phyloP scores from a whole-genome alignment of 345 rosid genomes.

The Linum usitatissimum region DNA sequence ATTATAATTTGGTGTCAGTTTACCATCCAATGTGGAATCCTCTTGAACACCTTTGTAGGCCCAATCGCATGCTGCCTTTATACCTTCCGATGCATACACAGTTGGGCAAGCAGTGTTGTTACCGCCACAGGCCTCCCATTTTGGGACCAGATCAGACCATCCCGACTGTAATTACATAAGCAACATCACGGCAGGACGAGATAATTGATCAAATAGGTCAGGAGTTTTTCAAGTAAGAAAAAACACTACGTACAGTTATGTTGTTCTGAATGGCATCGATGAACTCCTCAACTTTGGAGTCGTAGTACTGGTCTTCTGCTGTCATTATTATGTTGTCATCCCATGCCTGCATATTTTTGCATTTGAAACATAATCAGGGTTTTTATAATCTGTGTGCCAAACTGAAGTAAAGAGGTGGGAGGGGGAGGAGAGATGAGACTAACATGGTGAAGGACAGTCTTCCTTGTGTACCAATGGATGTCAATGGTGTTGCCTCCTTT shows the following conservation, averaged over 20 bases:
- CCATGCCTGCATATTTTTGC: conserved; percentile 49
- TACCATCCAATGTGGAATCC: conserved; percentile 56
- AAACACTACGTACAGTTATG: too few species aligned
- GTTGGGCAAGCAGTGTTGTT: conserved; percentile 58
- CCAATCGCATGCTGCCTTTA: conserved; percentile 77
- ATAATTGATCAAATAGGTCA: too few species aligned
- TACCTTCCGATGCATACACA: conserved; percentile 78
- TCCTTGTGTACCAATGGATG: conserved; percentile 75
- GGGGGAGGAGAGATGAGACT: conserved; percentile 7
- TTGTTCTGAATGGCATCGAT: conserved; percentile 39
- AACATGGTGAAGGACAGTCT: conserved; percentile 76
- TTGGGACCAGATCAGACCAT: conserved; percentile 48
- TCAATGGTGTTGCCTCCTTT: conserved; percentile 75
- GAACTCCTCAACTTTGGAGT: conserved; percentile 37
- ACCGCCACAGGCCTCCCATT: conserved; percentile 60
- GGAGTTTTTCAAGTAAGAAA: not conserved
- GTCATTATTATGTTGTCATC: conserved; percentile 62
- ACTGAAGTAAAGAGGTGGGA: not conserved
- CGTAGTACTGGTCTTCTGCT: conserved; percentile 43
- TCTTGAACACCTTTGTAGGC: conserved; percentile 63
- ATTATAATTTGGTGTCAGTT: not conserved
- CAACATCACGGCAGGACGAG: too few species aligned
- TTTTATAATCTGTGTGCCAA: not conserved
- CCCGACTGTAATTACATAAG: conserved; percentile 28
- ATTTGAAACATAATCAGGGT: not conserved